phyloP scores from a whole-genome alignment of 768 basidiomycete genomes.

The Auricularia sp. region DNA sequence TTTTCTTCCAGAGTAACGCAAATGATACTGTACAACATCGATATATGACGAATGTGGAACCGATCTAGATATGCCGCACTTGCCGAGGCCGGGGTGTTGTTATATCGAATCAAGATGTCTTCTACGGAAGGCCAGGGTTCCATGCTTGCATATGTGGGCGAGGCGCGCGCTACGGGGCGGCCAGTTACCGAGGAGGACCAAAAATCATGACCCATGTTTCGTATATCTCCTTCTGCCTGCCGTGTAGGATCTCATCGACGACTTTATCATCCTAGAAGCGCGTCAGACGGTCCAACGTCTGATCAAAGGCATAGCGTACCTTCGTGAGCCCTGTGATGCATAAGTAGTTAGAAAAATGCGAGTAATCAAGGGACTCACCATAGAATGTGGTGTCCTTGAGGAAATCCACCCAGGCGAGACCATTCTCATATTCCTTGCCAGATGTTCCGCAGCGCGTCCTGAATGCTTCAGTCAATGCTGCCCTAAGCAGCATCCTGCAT shows the following conservation, averaged over 20 bases:
- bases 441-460: background rate
- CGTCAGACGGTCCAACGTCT: background rate
- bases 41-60: too few species aligned
- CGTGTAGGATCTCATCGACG: background rate
- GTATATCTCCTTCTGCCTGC: background rate
- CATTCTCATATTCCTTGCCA: background rate
- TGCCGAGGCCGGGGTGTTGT: too few species aligned
- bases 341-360: background rate
- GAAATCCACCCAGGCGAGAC: background rate
- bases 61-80: too few species aligned
- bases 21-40: too few species aligned
- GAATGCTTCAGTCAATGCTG: background rate
- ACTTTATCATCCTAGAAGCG: background rate
- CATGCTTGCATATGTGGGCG: too few species aligned
- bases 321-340: background rate
- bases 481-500: background rate
- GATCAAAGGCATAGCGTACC: background rate
- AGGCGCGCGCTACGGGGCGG: background rate
- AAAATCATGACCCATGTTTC: background rate
- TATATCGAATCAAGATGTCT: too few species aligned
- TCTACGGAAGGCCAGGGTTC: too few species aligned
- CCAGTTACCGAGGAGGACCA: background rate
- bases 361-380: background rate
- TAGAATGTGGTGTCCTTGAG: background rate
- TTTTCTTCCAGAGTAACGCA: too few species aligned